Base-by-base conservation (phyloP, 2,329 filamentous ascomycete genomes). In the Coniosporium tulheliwenetii region DNA sequence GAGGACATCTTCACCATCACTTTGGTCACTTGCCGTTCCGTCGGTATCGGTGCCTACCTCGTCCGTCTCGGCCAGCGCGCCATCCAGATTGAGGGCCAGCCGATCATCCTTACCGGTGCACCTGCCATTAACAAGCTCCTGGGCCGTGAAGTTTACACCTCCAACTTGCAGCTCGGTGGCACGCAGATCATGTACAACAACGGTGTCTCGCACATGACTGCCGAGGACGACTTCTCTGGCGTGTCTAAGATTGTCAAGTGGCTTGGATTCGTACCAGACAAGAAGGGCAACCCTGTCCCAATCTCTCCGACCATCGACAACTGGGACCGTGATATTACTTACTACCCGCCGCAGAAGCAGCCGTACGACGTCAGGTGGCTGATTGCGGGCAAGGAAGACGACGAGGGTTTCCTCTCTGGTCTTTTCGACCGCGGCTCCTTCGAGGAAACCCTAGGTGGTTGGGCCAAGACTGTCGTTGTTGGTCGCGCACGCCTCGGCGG, bases 111-210 rank as follows among this genome's bases (percentile, higher is more conserved):
- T 47, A 98, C 91, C 54, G 91, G 91, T 75, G 91, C 91, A 38
- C 85, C 85, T 48, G 91, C 91, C 44, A 81, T 98, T 61, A 98
- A 98, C 77, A 98, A 96, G 69, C 73, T 98, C 54, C 78, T 98
- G 45, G 91, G 91, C 55, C 86, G 93, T 52, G 91, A 98, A 65
- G 89, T 98, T 29, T 98, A 98, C 70, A 95, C 91, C 16, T 96
- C 91, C 45, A 98, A 98, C 74, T 67, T 98, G 57, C 91, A 98
- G 71, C 85, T 98, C 49, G 91, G 91, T 78, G 91, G 91, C 53
- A 98, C 91, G n/a, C 91, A 98, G 66, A 98, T 98, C 74, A 98
- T 98, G 91, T 96, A 98, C 77, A 87, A 85, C 69, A 98, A 98
- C 61, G 91, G 91, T 77, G 91, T 98, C 35, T 96, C 91, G 15